These are phyloP conservation scores for Pseudocercospora ulei DNA, from an alignment of 2,329 filamentous ascomycete genomes.

Conservation along the genomic window DNA sequence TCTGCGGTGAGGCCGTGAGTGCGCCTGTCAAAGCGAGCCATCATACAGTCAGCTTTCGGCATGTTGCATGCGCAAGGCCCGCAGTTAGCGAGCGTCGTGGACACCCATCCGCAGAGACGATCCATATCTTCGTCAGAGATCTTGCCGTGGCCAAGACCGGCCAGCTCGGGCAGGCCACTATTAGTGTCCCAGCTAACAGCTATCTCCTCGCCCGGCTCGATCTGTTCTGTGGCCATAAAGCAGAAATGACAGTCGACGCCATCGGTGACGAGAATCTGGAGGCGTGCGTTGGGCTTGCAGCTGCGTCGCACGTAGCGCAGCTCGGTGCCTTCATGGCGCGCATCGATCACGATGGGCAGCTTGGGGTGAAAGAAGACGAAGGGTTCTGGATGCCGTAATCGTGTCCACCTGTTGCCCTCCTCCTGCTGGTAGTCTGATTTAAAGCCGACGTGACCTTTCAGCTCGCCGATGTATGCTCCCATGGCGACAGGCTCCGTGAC, in stretches of 20 bases:
- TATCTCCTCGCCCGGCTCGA: constrained; percentile 64
- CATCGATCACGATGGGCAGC: constrained; percentile 87
- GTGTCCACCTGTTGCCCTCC: constrained; percentile 41
- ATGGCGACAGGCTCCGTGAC: constrained; percentile 45
- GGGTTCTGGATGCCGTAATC: constrained; percentile 44
- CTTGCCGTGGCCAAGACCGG: constrained; percentile 15
- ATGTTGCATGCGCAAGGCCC: constrained; percentile 66
- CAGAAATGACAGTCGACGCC: constrained; percentile 81
- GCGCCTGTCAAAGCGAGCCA: constrained; percentile 30
- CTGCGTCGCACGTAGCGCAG: constrained; percentile 86
- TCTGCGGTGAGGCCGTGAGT: constrained; percentile 19
- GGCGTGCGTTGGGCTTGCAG: constrained; percentile 76
- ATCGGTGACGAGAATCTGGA: constrained; percentile 76
- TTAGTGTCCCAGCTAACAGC: constrained; percentile 51
- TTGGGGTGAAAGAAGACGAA: constrained; percentile 63
- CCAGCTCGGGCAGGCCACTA: constrained; percentile 24
- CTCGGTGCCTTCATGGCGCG: constrained; percentile 71
- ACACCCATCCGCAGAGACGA: constrained; percentile 52
- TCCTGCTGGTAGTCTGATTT: constrained; percentile 43
- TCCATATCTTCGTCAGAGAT: constrained; percentile 25
- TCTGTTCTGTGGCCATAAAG: constrained; percentile 71
- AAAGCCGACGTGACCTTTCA: constrained; percentile 52
- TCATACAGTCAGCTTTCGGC: constrained; percentile 31
- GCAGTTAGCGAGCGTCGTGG: constrained; percentile 63
- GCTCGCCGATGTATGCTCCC: constrained; percentile 55